Evolutionary conservation across 108 stramenopile species (phyloP).

Genomic region (Cyclotella cryptica): DNA sequence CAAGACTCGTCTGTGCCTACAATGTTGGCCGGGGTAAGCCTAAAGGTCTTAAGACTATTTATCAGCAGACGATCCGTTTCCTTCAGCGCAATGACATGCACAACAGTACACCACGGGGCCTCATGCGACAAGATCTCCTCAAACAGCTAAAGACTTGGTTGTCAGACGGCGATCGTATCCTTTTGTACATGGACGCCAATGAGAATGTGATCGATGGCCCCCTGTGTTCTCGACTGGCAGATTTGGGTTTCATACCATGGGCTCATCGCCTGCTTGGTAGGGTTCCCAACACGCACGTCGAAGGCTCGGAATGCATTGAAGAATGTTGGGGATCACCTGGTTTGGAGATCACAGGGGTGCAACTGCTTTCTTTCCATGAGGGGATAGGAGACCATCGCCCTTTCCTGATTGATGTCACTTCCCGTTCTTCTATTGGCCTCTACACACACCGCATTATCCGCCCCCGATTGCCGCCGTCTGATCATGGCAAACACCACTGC

Average conservation of each 20-base stretch:
- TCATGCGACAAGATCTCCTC: background rate
- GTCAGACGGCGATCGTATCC: background rate
- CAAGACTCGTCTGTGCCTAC: background rate
- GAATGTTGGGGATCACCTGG: background rate
- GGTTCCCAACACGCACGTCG: background rate
- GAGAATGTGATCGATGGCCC: background rate
- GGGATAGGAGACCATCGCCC: background rate
- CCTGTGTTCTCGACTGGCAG: background rate
- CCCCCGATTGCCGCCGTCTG: background rate
- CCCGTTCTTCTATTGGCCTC: background rate
- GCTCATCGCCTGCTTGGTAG: background rate
- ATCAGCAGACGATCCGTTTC: background rate
- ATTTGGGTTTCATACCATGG: background rate
- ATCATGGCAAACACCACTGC: background rate
- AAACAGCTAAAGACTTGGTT: background rate
- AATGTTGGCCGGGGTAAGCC: background rate
- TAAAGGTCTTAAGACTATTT: background rate
- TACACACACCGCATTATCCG: background rate
- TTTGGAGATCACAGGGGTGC: background rate
- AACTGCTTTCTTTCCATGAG: background rate
- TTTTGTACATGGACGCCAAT: background rate
- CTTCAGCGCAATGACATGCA: background rate
- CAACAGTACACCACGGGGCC: background rate
- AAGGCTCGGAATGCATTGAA: background rate
- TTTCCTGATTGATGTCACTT: background rate